phyloP scores from a whole-genome alignment of 2,329 filamentous ascomycete species.

The Beauveria caledonica region DNA sequence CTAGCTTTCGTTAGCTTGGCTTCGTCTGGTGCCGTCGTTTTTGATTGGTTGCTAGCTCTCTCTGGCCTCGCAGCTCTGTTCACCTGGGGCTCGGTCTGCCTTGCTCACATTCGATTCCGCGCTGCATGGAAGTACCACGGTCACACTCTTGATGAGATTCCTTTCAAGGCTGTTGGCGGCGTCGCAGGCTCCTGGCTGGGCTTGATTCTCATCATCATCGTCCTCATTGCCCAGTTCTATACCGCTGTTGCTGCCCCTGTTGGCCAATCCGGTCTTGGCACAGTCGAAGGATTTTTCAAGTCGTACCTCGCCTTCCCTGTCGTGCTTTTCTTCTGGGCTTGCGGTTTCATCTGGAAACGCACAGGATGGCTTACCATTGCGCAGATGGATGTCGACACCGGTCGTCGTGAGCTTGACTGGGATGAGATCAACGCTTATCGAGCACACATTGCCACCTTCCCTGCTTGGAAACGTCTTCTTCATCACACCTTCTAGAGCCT shows the following conservation, averaged over 20 bases:
- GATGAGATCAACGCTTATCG: slow-evolving; percentile 49
- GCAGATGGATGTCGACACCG: slow-evolving; percentile 60
- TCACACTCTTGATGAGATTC: slow-evolving; percentile 54
- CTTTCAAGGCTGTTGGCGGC: slow-evolving; percentile 53
- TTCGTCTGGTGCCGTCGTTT: slow-evolving; percentile 41
- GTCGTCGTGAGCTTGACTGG: slow-evolving; percentile 57
- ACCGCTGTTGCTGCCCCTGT: slow-evolving; percentile 38
- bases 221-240: slow-evolving; percentile 45
- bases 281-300: slow-evolving; percentile 45
- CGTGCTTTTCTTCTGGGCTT: slow-evolving; percentile 44
- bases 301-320: slow-evolving; percentile 45
- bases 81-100: slow-evolving; percentile 57
- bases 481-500: slow-evolving; percentile 25
- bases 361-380: slow-evolving; percentile 47
- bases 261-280: slow-evolving; percentile 21
- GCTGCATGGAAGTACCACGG: slow-evolving; percentile 50
- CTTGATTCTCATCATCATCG: slow-evolving; percentile 44
- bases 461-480: slow-evolving; percentile 34
- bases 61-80: slow-evolving; percentile 56
- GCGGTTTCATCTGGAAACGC: slow-evolving; percentile 58
- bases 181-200: slow-evolving; percentile 56
- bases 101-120: slow-evolving; percentile 41
- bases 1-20: slow-evolving; percentile 40
- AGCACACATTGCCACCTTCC: slow-evolving; percentile 38
- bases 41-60: slow-evolving; percentile 57